Base-by-base conservation (phyloP, 768 basidiomycete species). In the Dendrothele bispora region DNA sequence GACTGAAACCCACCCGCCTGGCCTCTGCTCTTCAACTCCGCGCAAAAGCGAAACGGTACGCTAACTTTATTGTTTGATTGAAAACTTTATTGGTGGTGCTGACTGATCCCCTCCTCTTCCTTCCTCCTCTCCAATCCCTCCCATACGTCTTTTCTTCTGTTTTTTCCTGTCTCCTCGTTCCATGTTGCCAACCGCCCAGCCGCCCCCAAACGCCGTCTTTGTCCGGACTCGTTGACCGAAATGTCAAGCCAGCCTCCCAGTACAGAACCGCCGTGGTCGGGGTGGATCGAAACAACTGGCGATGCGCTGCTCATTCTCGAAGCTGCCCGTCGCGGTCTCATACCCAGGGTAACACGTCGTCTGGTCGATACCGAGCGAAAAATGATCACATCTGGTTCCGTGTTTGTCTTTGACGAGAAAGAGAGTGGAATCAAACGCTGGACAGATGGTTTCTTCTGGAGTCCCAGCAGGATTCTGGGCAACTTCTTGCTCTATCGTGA, bases 381-480 rank as follows among this genome's bases (percentile, higher is more conserved):
- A 60, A 91, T 95, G 86, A 94, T 98, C 63, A 85, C 85, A 15
- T 89, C 86, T 5, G 95, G 95, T 48, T 89, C 88, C 6, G 92
- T 98, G 10, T 98, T 98, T 59, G 95, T 97, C 55, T 98, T 97
- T 61, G 92, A 98, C 66, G 95, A 97, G 72, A 88, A 92, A 59
- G 93, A 95, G 69, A 92, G 90, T 60, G 93, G 94, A 22, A 98
- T 98, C 72, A 95, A 95, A 72, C 80, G 95, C 36, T 97, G 94
- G 91, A 98, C 95, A 2, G 95, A 98, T 68, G 93, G 94, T n/a
- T 86, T 90, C 63, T 88, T 88, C 63, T 97, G 95, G 95, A 90
- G 87, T 55, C 95, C 95, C 0, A 88, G 86, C 55, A 77, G 95
- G 49, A 97, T 97, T 22, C 72, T 97, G 49, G 91, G 91, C 58